Base-by-base conservation (phyloP, 306 rosid species). In the Fragaria nilgerrensis region DNA sequence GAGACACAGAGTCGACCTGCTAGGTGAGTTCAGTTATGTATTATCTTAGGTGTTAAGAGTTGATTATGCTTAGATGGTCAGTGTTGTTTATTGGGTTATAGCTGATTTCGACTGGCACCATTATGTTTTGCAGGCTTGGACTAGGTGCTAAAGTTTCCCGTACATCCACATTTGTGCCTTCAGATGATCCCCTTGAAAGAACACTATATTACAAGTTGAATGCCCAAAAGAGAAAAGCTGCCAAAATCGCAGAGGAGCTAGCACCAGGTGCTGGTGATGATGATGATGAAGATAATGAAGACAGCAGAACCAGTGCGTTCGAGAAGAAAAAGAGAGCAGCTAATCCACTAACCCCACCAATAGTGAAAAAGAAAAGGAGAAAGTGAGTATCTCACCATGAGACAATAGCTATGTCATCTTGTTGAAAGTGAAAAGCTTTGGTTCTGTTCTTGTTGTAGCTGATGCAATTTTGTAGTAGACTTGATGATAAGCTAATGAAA, bases 71-170 rank as follows among this genome's bases (percentile, higher is more conserved):
- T 52, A 32, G 36, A 48, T 69, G 64, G 19, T 64, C 58, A 56
- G 5, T 63, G 45, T 16, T 2, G 4, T 48, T 52, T 20, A 69
- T 55, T 23, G 41, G 37, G 53, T 41, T 39, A 17, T 50, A 25
- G 48, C 43, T 68, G 19, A 73, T 16, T 34, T 71, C 55, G 62
- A 58, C 15, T 32, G 16, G 68, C 11, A 58, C 39, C 43, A 27
- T 63, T 44, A 19, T 36, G 32, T 80, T 70, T 23, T 84, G 59
- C 55, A 92, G 98, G 88, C 98, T 89, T 81, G 98, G 97, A 44
- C 85, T 94, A 55, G 98, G 98, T 65, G 97, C 97, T 68, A 90
- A 82, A 84, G 82, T 90, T 79, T 27, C 87, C 20, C 87, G 93
- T 41, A 84, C 87, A n/a, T 61, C 88, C 74, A 89, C 84, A 47